Evolutionary conservation across 345 rosid species (phyloP).

Genomic region (Zanthoxylum bungeanum): DNA sequence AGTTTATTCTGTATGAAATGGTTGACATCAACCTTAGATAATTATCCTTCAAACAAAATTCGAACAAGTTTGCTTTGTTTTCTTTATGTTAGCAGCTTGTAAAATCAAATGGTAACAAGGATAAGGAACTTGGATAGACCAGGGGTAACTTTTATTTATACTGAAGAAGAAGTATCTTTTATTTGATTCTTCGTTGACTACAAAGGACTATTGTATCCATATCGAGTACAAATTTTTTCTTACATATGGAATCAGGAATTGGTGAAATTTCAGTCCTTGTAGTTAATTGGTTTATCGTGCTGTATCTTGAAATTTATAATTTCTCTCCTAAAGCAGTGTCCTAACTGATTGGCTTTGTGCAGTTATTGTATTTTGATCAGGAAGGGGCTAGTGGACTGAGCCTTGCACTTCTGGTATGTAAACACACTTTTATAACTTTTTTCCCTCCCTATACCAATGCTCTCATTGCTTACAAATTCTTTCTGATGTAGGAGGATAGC

Average conservation of each 20-base stretch:
- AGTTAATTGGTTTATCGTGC: not conserved
- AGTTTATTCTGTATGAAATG: not conserved
- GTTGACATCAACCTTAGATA: not conserved
- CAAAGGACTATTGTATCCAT: not conserved
- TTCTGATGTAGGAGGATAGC: constrained; percentile 73
- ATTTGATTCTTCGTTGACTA: not conserved
- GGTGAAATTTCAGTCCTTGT: not conserved
- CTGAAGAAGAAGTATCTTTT: not conserved
- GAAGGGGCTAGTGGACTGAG: constrained; percentile 79
- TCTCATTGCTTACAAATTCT: constrained; percentile 4
- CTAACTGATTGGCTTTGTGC: constrained; percentile 41
- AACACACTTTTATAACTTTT: not conserved
- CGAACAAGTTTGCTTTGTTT: not conserved
- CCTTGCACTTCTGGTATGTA: constrained; percentile 85
- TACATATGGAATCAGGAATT: not conserved
- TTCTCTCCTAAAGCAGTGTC: not conserved
- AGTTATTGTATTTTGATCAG: constrained; percentile 88
- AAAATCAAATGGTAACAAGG: not conserved
- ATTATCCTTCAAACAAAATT: not conserved
- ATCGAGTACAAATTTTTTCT: not conserved
- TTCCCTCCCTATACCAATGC: not conserved
- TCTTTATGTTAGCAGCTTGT: not conserved
- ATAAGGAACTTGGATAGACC: not conserved
- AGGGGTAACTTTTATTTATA: not conserved
- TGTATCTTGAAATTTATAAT: not conserved